Evolutionary conservation across 2,329 filamentous ascomycete genomes (phyloP), one percentile per base, ranked within the genome.

Genomic region (Zasmidium cellare): DNA sequence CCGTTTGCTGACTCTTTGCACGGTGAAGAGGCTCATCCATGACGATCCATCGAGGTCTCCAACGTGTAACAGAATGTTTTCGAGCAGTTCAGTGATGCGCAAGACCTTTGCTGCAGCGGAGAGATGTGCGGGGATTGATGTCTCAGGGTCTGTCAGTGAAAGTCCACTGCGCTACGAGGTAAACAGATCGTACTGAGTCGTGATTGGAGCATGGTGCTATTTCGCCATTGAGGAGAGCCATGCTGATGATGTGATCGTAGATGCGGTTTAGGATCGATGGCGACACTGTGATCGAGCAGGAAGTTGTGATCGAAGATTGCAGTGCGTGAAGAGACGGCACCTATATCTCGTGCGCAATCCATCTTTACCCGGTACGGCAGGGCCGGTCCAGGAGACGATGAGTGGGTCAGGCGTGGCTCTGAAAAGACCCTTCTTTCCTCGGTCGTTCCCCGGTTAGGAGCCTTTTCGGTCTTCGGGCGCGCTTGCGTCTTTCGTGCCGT

Each of bases 21-120:
- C 51, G 38, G 53, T 53, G 51, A 65, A 65, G 14, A 65, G 59
- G 24, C 60, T 59, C 45, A 55, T 61, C 63, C 63, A 65, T 23
- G 52, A 58, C 41, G 35, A 45, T 11, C 49, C 46, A 25, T 62
- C 56, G 16, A 57, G 38, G 19, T 56, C 52, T 55, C 59, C 59
- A 28, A 63, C 54, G 19, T 65, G 61, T 23, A 60, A 49, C 7
- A 65, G 57, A 23, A 65, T 61, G 24, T 53, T 51, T 38, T 65
- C 63, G 46, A 62, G 57, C n/a, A 65, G 46, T 51, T 65, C 63
- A 12, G 63, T 62, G 3, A 63, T 60, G 45, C 55, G 53, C 31
- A 64, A 59, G n/a, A 64, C 62, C 3, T 55, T 52, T 7, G 54
- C 55, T 0, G 60, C 35, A 12, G 57, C 62, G n/a, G 55, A 50